A percentile compares a stretch with the other conserved stretches of the same genome.
Conservation (phyloP, 1,284 basidiomycete species). For the Sporisorium graminicola region DNA sequence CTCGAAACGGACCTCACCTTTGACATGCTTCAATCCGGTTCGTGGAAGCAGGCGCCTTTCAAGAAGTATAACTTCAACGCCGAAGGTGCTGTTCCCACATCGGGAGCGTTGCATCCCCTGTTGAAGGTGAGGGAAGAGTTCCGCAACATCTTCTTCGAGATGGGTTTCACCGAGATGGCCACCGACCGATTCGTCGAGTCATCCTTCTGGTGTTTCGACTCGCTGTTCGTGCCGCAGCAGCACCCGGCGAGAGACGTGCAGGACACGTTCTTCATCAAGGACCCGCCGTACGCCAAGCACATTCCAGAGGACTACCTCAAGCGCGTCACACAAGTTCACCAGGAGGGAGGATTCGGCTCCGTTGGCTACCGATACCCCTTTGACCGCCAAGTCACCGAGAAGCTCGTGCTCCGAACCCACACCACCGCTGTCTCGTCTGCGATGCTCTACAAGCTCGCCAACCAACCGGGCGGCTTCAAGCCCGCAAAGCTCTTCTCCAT, state of each 20-base stretch:
- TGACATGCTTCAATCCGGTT: slow-evolving; percentile 85
- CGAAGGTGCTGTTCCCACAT: slow-evolving; percentile 86
- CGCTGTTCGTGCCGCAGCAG: slow-evolving; percentile 98
- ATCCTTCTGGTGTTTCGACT: slow-evolving; percentile 99
- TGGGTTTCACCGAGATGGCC: slow-evolving; percentile 99
- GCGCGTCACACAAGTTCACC: slow-evolving; percentile 88
- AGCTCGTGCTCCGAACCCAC: slow-evolving; percentile 94
- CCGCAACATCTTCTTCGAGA: slow-evolving; percentile 97
- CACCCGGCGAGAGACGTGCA: slow-evolving; percentile 98
- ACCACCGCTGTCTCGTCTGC: slow-evolving; percentile 95
- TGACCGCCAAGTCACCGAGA: slow-evolving; percentile 88
- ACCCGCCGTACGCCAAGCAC: slow-evolving; percentile 82
- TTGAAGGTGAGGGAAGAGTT: slow-evolving; percentile 99
- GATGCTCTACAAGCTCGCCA: slow-evolving; percentile 85
- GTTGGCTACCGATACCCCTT: slow-evolving; percentile 99
- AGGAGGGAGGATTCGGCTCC: slow-evolving; percentile 91
- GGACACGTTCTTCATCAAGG: slow-evolving; percentile 99
- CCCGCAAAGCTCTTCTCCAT: slow-evolving; percentile 98
- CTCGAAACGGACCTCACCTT: slow-evolving; percentile 97
- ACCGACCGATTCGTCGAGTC: slow-evolving; percentile 98
- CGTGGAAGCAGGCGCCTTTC: slow-evolving; percentile 73
- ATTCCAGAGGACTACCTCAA: slow-evolving; percentile 89
- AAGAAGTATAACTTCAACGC: slow-evolving; percentile 99
- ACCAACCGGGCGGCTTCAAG: slow-evolving; percentile 82
- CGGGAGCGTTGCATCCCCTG: slow-evolving; percentile 93